Conservation (phyloP, 2,329 filamentous ascomycete species). For the Ophiostoma sp. region DNA sequence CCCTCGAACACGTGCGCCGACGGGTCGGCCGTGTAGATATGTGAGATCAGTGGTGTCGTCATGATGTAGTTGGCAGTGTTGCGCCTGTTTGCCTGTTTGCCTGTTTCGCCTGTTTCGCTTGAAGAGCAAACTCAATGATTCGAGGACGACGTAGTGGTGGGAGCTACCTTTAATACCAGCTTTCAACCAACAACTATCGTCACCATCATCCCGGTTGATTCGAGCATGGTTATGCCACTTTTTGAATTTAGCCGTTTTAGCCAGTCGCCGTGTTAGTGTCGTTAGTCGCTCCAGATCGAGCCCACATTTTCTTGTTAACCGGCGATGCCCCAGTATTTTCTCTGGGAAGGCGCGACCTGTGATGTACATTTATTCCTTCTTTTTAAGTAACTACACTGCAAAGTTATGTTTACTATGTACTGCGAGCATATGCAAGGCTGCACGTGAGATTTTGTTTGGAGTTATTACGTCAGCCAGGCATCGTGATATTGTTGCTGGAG, state of each 20-base stretch:
- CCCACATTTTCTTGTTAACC: constrained; percentile 10
- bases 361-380: background rate
- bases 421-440: background rate
- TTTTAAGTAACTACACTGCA: background rate
- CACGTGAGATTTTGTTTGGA: background rate
- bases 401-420: background rate
- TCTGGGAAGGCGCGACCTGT: background rate
- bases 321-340: constrained; percentile 6
- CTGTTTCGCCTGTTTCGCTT: background rate
- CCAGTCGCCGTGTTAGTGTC: constrained; percentile 7
- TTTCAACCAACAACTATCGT: background rate
- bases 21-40: constrained; percentile 74
- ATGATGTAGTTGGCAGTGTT: constrained; percentile 19
- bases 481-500: background rate
- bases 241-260: constrained; percentile 11
- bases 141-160: background rate
- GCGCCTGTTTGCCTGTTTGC: background rate
- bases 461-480: background rate
- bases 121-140: too few relatives aligned
- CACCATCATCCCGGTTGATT: background rate
- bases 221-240: background rate
- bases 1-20: constrained; percentile 75
- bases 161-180: background rate
- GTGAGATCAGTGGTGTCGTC: constrained; percentile 61
- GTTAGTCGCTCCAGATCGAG: background rate